Evolutionary conservation across 371 early-diverging fungal genomes (phyloP).

Genomic region (Mortierella sp.): DNA sequence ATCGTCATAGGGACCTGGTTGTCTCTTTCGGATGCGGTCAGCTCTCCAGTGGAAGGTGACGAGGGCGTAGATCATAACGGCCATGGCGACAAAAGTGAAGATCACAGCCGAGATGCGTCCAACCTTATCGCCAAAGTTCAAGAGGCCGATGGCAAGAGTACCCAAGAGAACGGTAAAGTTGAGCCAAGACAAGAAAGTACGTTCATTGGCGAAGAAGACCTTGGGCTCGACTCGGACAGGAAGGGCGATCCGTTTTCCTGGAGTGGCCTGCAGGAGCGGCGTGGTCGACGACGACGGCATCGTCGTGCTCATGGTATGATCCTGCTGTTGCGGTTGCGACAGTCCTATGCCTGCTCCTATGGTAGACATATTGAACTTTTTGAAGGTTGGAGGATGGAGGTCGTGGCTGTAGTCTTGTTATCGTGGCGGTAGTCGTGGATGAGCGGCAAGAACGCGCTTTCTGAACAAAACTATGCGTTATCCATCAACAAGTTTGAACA

Average conservation of each 20-base stretch:
- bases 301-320: conserved; percentile 33
- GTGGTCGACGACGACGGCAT: conserved; percentile 45
- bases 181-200: conserved; percentile 92
- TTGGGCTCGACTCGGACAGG: conserved; percentile 95
- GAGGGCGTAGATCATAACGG: conserved; percentile 79
- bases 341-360: no score
- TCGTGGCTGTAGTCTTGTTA: no score
- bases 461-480: no score
- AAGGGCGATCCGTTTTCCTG: conserved; percentile 72
- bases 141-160: conserved; percentile 74
- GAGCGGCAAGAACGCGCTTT: no score
- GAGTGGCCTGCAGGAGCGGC: conserved; percentile 47
- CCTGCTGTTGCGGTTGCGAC: conserved; percentile 9
- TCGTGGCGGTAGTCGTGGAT: no score
- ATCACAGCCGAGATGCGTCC: conserved; percentile 80
- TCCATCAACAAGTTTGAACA: no score
- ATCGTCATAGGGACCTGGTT: conserved; percentile 67
- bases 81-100: conserved; percentile 81
- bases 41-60: conserved; percentile 90
- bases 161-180: conserved; percentile 79
- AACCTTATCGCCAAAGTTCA: conserved; percentile 81
- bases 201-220: conserved; percentile 97
- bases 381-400: no score
- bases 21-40: conserved; percentile 57
- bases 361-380: no score